These are phyloP conservation scores for Ampelocalamus luodianensis DNA, from an alignment of 176 grass and related monocot species.

Conservation along the genomic window DNA sequence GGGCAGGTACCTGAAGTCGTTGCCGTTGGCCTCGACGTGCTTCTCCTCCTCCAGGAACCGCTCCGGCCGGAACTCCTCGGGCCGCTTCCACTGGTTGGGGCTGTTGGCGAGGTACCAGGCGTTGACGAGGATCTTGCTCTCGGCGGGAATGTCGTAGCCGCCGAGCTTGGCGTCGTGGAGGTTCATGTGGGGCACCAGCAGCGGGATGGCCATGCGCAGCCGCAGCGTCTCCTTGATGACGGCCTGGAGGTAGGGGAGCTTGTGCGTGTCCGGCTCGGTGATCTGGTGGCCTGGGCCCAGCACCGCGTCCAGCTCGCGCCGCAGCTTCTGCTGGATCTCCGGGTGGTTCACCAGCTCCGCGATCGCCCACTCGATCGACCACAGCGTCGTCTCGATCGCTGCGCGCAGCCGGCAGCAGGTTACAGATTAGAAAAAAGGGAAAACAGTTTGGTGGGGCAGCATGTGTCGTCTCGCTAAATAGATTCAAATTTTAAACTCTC, in stretches of 20 bases:
- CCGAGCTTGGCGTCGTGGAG: constrained; percentile 76
- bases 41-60: constrained; percentile 81
- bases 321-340: constrained; percentile 68
- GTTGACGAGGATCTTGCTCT: constrained; percentile 86
- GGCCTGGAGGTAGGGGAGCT: constrained; percentile 73
- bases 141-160: constrained; percentile 76
- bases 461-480: too few species aligned
- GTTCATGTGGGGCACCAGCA: constrained; percentile 88
- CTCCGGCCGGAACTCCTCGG: constrained; percentile 78
- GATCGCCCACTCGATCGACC: constrained; percentile 98
- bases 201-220: constrained; percentile 79
- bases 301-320: constrained; percentile 62
- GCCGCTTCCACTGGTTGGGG: constrained; percentile 59
- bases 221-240: constrained; percentile 88
- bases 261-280: constrained; percentile 72
- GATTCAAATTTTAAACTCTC: too few species aligned
- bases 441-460: too few species aligned
- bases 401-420: background rate
- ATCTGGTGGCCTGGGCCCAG: constrained; percentile 55
- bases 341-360: constrained; percentile 95
- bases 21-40: constrained; percentile 74
- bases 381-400: constrained; percentile 98
- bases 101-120: constrained; percentile 84
- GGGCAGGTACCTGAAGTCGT: constrained; percentile 78
- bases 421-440: background rate